These are phyloP conservation scores for Corchorus olitorius DNA, from an alignment of 345 rosid genomes.

Conservation along the genomic window DNA sequence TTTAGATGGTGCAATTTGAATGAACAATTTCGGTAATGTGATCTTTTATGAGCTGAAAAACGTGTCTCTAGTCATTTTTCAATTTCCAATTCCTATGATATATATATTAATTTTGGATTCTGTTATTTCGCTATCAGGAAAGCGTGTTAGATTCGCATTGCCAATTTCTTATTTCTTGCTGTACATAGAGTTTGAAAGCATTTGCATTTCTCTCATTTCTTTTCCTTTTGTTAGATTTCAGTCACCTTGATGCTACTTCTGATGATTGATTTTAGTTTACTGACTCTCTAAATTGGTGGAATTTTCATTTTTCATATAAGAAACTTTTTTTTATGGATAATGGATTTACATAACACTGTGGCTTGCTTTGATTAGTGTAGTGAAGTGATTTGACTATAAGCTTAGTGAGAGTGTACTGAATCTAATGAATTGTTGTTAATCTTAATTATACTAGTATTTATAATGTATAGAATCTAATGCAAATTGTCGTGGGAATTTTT, in stretches of 20 bases:
- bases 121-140: background rate
- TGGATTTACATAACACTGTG: background rate
- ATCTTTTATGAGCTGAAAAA: constrained; percentile 12
- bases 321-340: no score
- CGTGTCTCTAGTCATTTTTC: background rate
- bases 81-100: background rate
- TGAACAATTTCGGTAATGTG: constrained; percentile 12
- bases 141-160: background rate
- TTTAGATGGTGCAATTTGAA: background rate
- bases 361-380: constrained; percentile 7
- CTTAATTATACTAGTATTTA: background rate
- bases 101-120: background rate
- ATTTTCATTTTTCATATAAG: background rate
- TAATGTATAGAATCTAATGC: background rate
- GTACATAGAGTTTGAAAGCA: background rate
- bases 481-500: background rate
- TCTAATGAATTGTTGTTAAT: background rate
- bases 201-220: background rate
- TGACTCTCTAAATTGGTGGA: background rate
- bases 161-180: background rate
- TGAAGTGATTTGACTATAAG: background rate
- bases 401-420: background rate
- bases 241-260: background rate
- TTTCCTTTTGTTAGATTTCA: no score
- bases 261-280: background rate